These are phyloP conservation scores for Nevesoporus exiguus DNA, from an alignment of 768 basidiomycete genomes.

Conservation along the genomic window DNA sequence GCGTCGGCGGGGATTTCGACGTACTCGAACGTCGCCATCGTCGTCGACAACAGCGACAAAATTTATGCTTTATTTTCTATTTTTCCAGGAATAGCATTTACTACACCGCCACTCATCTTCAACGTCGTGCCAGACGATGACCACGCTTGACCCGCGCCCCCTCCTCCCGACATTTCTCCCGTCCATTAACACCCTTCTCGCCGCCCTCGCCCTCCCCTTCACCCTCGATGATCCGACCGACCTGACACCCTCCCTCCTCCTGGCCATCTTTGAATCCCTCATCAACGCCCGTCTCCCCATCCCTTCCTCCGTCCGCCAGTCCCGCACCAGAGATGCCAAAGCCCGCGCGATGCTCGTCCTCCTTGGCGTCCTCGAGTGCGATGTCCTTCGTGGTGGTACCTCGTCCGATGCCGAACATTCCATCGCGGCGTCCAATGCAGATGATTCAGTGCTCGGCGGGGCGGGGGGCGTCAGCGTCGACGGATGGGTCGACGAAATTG, in stretches of 20 bases:
- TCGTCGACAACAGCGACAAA: background rate
- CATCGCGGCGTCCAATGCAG: constrained; percentile 25
- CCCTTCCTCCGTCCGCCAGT: constrained; percentile 30
- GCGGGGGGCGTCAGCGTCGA: constrained; percentile 28
- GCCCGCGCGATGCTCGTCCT: constrained; percentile 71
- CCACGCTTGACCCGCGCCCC: constrained; percentile 9
- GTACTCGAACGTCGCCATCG: constrained; percentile 38
- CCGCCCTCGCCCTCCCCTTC: constrained; percentile 43
- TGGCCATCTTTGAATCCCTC: constrained; percentile 66
- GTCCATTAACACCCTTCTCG: constrained; percentile 46
- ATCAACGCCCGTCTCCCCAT: constrained; percentile 53
- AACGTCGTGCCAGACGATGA: constrained; percentile 8
- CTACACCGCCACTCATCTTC: constrained; percentile 9
- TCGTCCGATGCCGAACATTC: constrained; percentile 4
- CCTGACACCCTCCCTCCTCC: constrained; percentile 67
- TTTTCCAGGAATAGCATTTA: too few species aligned
- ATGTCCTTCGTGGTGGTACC: constrained; percentile 56
- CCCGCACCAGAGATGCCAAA: constrained; percentile 39
- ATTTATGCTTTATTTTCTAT: background rate
- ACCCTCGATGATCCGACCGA: constrained; percentile 50
- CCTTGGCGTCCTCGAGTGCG: constrained; percentile 66
- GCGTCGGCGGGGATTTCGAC: constrained; percentile 41
- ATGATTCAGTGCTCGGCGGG: constrained; percentile 13
- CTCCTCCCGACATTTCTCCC: constrained; percentile 20
- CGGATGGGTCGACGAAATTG: constrained; percentile 47